Evolutionary conservation across 805 yeast genomes (phyloP).

Genomic region (Candida dajiaensis): DNA sequence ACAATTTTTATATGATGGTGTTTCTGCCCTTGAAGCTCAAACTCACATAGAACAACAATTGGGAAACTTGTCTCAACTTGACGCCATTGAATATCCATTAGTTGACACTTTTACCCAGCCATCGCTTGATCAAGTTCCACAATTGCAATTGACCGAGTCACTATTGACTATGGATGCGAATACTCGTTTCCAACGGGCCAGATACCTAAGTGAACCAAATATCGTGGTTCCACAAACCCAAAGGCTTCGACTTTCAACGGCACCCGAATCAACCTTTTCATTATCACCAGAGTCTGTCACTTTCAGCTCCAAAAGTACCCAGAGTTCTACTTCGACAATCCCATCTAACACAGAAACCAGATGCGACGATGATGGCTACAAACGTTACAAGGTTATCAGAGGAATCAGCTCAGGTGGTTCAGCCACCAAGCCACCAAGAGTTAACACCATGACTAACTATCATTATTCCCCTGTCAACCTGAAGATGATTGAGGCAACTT

Average conservation of each 20-base stretch:
- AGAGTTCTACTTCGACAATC: slow-evolving; percentile 4
- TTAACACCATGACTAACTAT: slow-evolving; percentile 22
- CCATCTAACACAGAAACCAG: slow-evolving; percentile 2
- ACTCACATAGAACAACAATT: neutral
- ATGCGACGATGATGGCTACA: neutral
- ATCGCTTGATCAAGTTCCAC: neutral
- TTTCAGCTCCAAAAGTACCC: slow-evolving; percentile 3
- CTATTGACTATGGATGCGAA: slow-evolving; percentile 4
- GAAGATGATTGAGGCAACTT: slow-evolving; percentile 37
- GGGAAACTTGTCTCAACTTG: neutral
- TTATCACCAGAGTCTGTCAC: slow-evolving; percentile 15
- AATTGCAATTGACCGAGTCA: neutral
- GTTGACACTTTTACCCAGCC: slow-evolving; percentile 17
- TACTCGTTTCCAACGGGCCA: slow-evolving; percentile 6
- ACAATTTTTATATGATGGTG: neutral
- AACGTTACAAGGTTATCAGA: slow-evolving; percentile 39
- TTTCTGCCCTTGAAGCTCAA: neutral
- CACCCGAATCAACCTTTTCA: slow-evolving; percentile 10
- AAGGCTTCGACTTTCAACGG: neutral
- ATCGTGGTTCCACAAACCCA: slow-evolving; percentile 2
- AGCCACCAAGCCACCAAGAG: slow-evolving; percentile 48
- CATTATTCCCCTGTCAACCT: slow-evolving; percentile 42
- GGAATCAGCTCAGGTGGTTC: slow-evolving; percentile 58
- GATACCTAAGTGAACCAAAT: slow-evolving; percentile 13
- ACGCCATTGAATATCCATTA: slow-evolving; percentile 15